These are phyloP conservation scores for Citrus medica DNA, from an alignment of 345 rosid species.

Conservation along the genomic window DNA sequence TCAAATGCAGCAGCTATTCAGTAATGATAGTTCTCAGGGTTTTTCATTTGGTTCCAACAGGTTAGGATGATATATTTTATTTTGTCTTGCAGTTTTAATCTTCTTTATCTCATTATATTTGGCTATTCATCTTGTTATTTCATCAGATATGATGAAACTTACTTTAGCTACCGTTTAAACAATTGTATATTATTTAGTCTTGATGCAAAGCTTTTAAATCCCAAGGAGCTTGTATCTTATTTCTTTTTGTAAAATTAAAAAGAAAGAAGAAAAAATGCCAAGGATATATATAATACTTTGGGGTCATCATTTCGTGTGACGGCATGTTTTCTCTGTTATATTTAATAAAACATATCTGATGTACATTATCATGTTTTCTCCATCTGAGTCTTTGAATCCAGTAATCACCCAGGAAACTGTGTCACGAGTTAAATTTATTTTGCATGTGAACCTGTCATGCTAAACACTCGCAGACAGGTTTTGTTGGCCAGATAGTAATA, in stretches of 20 bases:
- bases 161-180: background rate
- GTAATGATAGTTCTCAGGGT: slow-evolving; percentile 24
- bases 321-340: background rate
- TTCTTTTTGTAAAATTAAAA: background rate
- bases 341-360: no score
- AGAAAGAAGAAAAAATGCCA: background rate
- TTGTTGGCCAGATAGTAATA: background rate
- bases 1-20: slow-evolving; percentile 21
- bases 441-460: background rate
- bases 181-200: background rate
- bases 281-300: background rate
- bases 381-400: background rate
- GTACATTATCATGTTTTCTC: background rate
- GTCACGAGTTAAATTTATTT: background rate
- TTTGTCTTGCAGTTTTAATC: background rate
- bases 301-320: background rate
- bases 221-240: background rate
- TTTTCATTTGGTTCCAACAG: slow-evolving; percentile 29
- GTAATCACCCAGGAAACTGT: background rate
- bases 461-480: background rate
- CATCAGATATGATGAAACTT: slow-evolving; percentile 4
- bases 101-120: background rate
- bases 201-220: background rate
- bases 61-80: slow-evolving; percentile 22
- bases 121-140: background rate